phyloP scores from a whole-genome alignment of 768 basidiomycete genomes.

The Saitozyma sp. region DNA sequence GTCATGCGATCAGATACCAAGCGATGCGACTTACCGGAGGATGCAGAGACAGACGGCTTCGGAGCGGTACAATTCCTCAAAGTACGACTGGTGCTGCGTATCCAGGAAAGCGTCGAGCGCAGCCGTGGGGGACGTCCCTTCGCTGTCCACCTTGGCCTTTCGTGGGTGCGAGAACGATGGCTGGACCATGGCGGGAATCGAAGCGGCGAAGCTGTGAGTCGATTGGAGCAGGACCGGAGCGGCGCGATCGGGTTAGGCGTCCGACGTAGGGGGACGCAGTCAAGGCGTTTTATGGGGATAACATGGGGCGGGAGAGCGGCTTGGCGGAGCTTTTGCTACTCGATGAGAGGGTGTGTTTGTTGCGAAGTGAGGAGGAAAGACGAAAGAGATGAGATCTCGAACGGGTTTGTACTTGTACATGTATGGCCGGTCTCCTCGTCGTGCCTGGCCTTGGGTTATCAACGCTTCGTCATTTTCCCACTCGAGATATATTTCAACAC shows the following conservation, averaged over 20 bases:
- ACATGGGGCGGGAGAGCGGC: too few relatives aligned
- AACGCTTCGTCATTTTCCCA: not conserved
- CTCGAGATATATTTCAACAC: not conserved
- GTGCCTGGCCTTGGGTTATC: too few relatives aligned
- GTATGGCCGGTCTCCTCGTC: too few relatives aligned
- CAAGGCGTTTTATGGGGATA: too few relatives aligned
- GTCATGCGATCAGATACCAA: not conserved
- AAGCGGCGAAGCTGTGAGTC: not conserved
- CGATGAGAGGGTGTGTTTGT: too few relatives aligned
- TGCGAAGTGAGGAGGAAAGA: too few relatives aligned
- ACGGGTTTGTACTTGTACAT: too few relatives aligned
- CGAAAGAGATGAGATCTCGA: too few relatives aligned
- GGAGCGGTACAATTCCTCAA: constrained; percentile 43
- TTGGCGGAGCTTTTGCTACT: too few relatives aligned
- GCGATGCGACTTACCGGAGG: constrained; percentile 36
- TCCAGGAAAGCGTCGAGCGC: constrained; percentile 47
- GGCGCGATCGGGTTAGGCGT: too few relatives aligned
- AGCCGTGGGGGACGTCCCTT: constrained; percentile 29
- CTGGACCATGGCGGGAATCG: constrained; percentile 36
- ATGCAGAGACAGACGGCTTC: constrained; percentile 50
- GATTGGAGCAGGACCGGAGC: too few relatives aligned
- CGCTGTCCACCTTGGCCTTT: constrained; percentile 12
- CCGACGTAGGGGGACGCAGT: too few relatives aligned
- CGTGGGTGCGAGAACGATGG: constrained; percentile 37
- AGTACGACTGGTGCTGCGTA: constrained; percentile 45